Evolutionary conservation across 805 yeast genomes (phyloP), one percentile per base, ranked within the genome.

Genomic region (Schwanniomyces pseudopolymorphus): DNA sequence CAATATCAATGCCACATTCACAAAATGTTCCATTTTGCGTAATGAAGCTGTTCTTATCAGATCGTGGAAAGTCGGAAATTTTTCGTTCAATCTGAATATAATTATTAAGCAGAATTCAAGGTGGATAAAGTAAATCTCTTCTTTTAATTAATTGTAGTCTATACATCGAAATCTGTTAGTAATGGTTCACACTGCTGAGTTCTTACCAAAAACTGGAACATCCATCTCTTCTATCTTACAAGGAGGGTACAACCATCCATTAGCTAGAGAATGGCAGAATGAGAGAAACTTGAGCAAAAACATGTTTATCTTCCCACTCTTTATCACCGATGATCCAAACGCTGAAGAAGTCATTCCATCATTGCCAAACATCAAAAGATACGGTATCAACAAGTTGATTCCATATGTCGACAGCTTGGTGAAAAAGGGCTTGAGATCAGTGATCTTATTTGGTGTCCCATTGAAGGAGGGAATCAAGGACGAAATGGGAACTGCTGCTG

Each of bases 231-330:
- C 96, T 5, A 72, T 94, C 36, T 75, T 94, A 37, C 92, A 94
- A 51, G 97, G 98, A 49, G 97, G 98, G 3, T 94, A 91, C 69
- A 87, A 88, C 66, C 96, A 91, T 59, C 95, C 97, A 1, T 75
- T 92, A 39, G 61, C 89, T 17, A 79, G 99, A 57, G 84, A 80
- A 63, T 94, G 99, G 99, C 99, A 94, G 66, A 79, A 78, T 54
- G 92, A 85, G 62, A 79, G 90, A 56, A 92, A 84, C 64, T 76
- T 94, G 45, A 77, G 85, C 26, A 94, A 94, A 67, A 84, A 79
- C 63, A 87, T 89, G 95, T 85, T 94, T 61, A 89, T 94, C 50
- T 91, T 87, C 71, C 99, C 99, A 11, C 75, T 94, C 17, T 94
- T 94, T 63, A 77, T 94, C 45, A 77, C 90, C 26, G 96, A 89